phyloP scores from a whole-genome alignment of 2,329 filamentous ascomycete genomes.

The Nigrospora sphaerica region DNA sequence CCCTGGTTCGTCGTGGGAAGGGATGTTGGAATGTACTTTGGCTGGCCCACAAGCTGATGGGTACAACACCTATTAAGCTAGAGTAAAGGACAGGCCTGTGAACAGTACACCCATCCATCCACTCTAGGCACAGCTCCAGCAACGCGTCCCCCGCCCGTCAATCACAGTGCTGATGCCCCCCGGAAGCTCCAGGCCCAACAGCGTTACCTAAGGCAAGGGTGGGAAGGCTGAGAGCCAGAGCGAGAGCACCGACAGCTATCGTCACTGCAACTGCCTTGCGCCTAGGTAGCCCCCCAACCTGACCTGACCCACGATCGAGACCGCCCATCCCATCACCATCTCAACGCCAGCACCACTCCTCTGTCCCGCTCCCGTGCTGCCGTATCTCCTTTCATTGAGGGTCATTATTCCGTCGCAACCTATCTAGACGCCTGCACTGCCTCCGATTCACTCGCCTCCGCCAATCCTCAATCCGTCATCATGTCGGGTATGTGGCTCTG shows the following conservation, averaged over 20 bases:
- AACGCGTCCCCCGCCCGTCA: constrained; percentile 20
- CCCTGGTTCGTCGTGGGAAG: no score
- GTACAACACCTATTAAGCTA: no score
- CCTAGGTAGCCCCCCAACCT: no score
- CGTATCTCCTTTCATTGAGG: no score
- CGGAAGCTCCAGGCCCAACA: neutral
- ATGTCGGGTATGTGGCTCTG: constrained; percentile 3
- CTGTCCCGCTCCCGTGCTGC: neutral
- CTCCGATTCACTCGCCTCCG: neutral
- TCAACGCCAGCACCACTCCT: constrained; percentile 4
- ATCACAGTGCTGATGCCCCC: constrained; percentile 6
- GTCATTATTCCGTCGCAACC: no score
- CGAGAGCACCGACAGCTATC: neutral
- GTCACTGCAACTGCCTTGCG: neutral
- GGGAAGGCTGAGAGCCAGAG: neutral
- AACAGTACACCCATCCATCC: neutral
- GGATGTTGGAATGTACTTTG: no score
- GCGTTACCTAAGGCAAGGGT: constrained; percentile 16
- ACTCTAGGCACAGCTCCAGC: constrained; percentile 25
- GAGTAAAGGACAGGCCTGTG: no score
- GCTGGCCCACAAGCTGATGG: no score
- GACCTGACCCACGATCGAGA: constrained; percentile 4
- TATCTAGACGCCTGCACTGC: neutral
- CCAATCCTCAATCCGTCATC: neutral
- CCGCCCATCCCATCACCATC: neutral